Evolutionary conservation across 2,329 filamentous ascomycete genomes (phyloP), one percentile per base, ranked within the genome.

Genomic region (Neonectria magnoliae): DNA sequence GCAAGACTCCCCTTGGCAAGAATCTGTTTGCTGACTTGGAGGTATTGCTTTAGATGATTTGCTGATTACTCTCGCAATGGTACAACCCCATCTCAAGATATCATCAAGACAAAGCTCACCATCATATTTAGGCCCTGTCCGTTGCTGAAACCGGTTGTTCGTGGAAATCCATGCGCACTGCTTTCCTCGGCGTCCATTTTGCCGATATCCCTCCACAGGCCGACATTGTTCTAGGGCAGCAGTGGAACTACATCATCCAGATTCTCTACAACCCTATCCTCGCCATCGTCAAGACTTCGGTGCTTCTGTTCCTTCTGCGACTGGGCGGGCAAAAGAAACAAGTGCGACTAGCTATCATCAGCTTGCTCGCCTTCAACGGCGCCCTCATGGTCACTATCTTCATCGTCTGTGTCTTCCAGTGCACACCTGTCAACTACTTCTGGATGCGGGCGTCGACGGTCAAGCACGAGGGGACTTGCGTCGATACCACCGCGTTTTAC

Each of bases 251-350:
- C 45, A 68, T 78, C 18, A 77, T 78, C 38, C 78, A 82, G 47
- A 70, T 82, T 9, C 71, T 81, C 1, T 83, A 84, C 74, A 83
- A 82, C 55, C 81, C 82, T 0, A 80, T 83, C 41, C 71, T 84
- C 6, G 80, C 80, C 42, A 73, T 84, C 10, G 80, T 83, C 59
- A 84, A 84, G 67, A 76, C 78, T 5, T 83, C 82, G 4, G 76
- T 83, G 16, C 75, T 84, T 3, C 60, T 83, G 6, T 83, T 83
- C 64, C 76, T 83, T 13, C 71, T 81, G 42, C 79, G 81, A 1
- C 76, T 84, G 1, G 77, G 79, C 9, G 80, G 78, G 3, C 77
- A 80, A 64, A 73, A 31, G 71, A 73, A 22, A 70, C 8, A 48
- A 5, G 66, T 81, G 5, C 73, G 75, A 25, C 18, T 44, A 5